Evolutionary conservation across 2,329 filamentous ascomycete genomes (phyloP).

Genomic region (Fusarium sp.): DNA sequence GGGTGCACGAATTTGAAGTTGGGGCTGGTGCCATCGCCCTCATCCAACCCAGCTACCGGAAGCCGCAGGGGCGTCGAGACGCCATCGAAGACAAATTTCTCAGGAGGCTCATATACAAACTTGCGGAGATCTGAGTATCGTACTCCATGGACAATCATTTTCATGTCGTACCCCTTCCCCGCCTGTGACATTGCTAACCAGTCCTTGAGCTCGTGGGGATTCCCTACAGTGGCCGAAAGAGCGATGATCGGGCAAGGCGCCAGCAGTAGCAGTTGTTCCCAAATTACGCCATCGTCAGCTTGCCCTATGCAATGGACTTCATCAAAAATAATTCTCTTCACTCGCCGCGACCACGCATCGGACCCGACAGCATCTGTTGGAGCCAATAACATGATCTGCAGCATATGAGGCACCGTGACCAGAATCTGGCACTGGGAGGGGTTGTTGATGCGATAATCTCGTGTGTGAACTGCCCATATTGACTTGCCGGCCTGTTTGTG

Average conservation of each 20-base stretch:
- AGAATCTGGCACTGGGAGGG: slow-evolving; percentile 79
- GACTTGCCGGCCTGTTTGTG: slow-evolving; percentile 70
- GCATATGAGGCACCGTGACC: slow-evolving; percentile 81
- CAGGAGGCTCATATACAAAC: slow-evolving; percentile 72
- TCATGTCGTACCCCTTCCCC: slow-evolving; percentile 72
- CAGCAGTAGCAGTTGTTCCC: slow-evolving; percentile 82
- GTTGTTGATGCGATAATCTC: slow-evolving; percentile 82
- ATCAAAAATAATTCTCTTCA: slow-evolving; percentile 85
- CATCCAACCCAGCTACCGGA: slow-evolving; percentile 61
- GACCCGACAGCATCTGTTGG: slow-evolving; percentile 71
- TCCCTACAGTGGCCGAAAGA: slow-evolving; percentile 83
- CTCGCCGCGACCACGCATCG: slow-evolving; percentile 71
- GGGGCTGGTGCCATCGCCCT: slow-evolving; percentile 56
- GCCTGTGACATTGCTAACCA: slow-evolving; percentile 77
- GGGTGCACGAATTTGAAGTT: slow-evolving; percentile 75
- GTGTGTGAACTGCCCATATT: slow-evolving; percentile 83
- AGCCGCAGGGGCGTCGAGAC: slow-evolving; percentile 60
- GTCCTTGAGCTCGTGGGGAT: slow-evolving; percentile 75
- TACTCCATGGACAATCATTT: slow-evolving; percentile 75
- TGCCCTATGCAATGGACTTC: slow-evolving; percentile 86
- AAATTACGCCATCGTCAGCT: slow-evolving; percentile 80
- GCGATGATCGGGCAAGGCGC: slow-evolving; percentile 84
- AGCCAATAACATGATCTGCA: slow-evolving; percentile 81
- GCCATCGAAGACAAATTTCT: slow-evolving; percentile 64
- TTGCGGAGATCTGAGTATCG: slow-evolving; percentile 85